Percentiles rank a stretch among this genome's conserved stretches.
These are phyloP conservation scores for Cudoniella acicularis DNA, from an alignment of 495 filamentous ascomycete genomes.

Conservation along the genomic window DNA sequence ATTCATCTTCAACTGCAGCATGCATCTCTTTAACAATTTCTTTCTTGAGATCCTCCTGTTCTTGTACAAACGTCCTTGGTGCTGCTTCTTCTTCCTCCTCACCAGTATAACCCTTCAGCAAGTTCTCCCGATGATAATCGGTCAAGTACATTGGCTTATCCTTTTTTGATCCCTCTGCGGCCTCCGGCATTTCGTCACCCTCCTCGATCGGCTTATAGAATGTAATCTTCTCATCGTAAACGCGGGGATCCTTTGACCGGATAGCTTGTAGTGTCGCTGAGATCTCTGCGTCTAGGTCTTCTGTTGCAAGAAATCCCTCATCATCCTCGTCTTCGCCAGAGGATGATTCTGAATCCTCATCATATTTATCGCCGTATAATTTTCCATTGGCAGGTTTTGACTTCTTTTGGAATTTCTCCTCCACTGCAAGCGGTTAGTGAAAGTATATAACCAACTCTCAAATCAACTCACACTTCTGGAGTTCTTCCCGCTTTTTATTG, in stretches of 20 bases:
- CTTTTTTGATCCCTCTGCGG: conserved; percentile 46
- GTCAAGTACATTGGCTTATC: conserved; percentile 82
- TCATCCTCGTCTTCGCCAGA: conserved; percentile 85
- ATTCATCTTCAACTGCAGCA: conserved; percentile 45
- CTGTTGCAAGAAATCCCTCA: conserved; percentile 75
- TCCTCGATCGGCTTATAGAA: conserved; percentile 71
- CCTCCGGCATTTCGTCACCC: conserved; percentile 31
- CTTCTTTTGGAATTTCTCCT: conserved; percentile 68
- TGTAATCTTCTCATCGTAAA: conserved; percentile 74
- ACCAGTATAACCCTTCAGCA: conserved; percentile 59
- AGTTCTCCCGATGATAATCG: conserved; percentile 87
- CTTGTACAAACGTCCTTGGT: conserved; percentile 72
- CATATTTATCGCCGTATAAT: conserved; percentile 40
- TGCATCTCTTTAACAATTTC: conserved; percentile 78
- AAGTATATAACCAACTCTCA: not conserved
- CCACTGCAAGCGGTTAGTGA: conserved; percentile 50
- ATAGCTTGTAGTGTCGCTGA: conserved; percentile 81
- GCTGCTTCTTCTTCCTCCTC: conserved; percentile 49
- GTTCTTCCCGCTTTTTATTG: conserved; percentile 94
- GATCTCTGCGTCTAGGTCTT: conserved; percentile 81
- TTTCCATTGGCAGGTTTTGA: conserved; percentile 28
- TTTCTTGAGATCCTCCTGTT: conserved; percentile 78
- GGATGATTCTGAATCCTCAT: conserved; percentile 51
- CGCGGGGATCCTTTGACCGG: conserved; percentile 78
- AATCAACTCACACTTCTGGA: conserved; percentile 62